A percentile compares a stretch with the other conserved stretches of the same genome.
These are phyloP conservation scores for Sporothrix protearum DNA, from an alignment of 2,329 filamentous ascomycete species.

Conservation along the genomic window DNA sequence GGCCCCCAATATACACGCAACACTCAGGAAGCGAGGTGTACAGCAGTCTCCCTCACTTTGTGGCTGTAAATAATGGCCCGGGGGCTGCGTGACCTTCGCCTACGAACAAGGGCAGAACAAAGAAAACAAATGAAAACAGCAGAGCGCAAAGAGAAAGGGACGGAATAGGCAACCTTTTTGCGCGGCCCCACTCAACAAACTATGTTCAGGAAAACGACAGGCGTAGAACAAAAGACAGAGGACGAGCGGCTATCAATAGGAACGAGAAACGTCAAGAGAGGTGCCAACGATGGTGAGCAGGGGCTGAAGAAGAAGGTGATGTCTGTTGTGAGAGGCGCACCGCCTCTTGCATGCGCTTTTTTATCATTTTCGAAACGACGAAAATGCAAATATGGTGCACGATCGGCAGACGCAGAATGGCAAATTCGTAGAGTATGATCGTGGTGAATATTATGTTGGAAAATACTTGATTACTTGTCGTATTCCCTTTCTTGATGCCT, in stretches of 20 bases:
- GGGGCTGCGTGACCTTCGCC: neutral
- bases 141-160: neutral
- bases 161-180: neutral
- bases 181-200: neutral
- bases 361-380: neutral
- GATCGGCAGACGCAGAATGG: neutral
- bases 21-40: neutral
- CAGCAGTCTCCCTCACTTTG: neutral
- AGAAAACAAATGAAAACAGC: neutral
- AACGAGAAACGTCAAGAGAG: neutral
- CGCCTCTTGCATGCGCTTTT: neutral
- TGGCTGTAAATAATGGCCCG: neutral
- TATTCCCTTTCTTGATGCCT: neutral
- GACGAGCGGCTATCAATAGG: neutral
- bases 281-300: neutral
- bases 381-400: neutral
- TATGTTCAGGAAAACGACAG: neutral
- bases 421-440: neutral
- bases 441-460: neutral
- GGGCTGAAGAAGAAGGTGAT: neutral
- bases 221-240: neutral
- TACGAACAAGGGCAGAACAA: neutral
- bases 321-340: neutral
- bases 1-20: conserved; percentile 8
- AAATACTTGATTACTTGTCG: neutral